These are phyloP conservation scores for Cercospora sp. DNA, from an alignment of 2,329 filamentous ascomycete genomes.

Conservation along the genomic window DNA sequence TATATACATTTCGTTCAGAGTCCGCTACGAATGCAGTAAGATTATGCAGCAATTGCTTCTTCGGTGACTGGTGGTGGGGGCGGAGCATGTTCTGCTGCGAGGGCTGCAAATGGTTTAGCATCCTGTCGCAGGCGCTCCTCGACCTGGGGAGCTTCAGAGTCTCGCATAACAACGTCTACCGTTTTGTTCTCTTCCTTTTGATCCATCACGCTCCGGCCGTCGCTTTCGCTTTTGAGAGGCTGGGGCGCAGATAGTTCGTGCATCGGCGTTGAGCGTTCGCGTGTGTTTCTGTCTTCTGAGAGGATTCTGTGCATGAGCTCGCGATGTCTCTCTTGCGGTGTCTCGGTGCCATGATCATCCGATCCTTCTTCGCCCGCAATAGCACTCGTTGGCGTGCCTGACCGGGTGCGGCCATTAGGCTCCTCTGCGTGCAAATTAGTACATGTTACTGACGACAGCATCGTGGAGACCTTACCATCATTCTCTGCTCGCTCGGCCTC, in stretches of 20 bases:
- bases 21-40: background rate
- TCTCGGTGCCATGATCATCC: conserved; percentile 23
- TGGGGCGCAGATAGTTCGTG: conserved; percentile 18
- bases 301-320: conserved; percentile 39
- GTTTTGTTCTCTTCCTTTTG: conserved; percentile 3
- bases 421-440: conserved; percentile 24
- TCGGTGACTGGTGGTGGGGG: background rate
- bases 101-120: conserved; percentile 7
- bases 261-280: conserved; percentile 30
- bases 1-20: conserved; percentile 5
- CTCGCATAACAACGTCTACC: conserved; percentile 25
- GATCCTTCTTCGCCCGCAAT: conserved; percentile 26
- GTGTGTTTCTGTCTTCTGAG: conserved; percentile 20
- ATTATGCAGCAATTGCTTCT: conserved; percentile 10
- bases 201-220: conserved; percentile 12
- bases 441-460: background rate
- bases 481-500: conserved; percentile 42
- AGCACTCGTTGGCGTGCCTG: conserved; percentile 27
- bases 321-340: conserved; percentile 31
- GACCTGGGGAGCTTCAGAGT: conserved; percentile 9
- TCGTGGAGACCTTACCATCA: conserved; percentile 17
- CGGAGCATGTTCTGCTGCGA: background rate
- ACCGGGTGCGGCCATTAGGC: conserved; percentile 22
- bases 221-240: conserved; percentile 8
- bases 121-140: conserved; percentile 1